Evolutionary conservation across 2,329 filamentous ascomycete genomes (phyloP).

Genomic region (Hypoxylon sp.): DNA sequence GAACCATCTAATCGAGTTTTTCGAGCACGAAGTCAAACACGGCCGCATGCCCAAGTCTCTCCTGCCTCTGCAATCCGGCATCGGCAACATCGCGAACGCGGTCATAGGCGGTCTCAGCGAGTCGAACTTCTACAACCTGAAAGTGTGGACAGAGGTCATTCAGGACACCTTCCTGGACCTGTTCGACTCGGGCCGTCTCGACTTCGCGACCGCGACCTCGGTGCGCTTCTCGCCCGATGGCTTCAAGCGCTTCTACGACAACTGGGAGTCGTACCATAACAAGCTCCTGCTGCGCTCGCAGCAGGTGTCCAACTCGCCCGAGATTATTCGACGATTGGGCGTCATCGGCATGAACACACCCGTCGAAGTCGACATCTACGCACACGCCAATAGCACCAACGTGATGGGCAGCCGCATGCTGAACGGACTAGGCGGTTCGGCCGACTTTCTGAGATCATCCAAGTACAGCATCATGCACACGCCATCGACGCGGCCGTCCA

Average conservation of each 20-base stretch:
- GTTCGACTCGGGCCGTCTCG: constrained; percentile 87
- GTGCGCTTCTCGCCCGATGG: constrained; percentile 92
- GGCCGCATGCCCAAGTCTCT: constrained; percentile 83
- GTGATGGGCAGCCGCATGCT: constrained; percentile 89
- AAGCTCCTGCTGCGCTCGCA: constrained; percentile 91
- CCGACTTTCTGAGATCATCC: constrained; percentile 77
- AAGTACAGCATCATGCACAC: constrained; percentile 96
- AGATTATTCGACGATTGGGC: constrained; percentile 88
- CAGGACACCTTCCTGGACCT: constrained; percentile 95
- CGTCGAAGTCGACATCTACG: constrained; percentile 94
- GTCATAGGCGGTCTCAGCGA: constrained; percentile 86
- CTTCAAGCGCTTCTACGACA: constrained; percentile 90
- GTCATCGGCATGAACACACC: constrained; percentile 97
- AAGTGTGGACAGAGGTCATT: constrained; percentile 93
- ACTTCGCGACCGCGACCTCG: constrained; percentile 90
- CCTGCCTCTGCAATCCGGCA: constrained; percentile 86
- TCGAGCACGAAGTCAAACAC: constrained; percentile 85
- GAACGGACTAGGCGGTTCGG: constrained; percentile 79
- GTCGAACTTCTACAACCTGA: constrained; percentile 87
- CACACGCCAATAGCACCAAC: constrained; percentile 90
- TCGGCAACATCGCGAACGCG: constrained; percentile 94
- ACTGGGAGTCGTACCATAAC: constrained; percentile 82
- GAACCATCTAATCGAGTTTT: constrained; percentile 81
- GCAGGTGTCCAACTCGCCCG: constrained; percentile 88
- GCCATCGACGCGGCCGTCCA: constrained; percentile 81